Evolutionary conservation across 179 eudicot species (phyloP).

Genomic region (Drosera spatulata): DNA sequence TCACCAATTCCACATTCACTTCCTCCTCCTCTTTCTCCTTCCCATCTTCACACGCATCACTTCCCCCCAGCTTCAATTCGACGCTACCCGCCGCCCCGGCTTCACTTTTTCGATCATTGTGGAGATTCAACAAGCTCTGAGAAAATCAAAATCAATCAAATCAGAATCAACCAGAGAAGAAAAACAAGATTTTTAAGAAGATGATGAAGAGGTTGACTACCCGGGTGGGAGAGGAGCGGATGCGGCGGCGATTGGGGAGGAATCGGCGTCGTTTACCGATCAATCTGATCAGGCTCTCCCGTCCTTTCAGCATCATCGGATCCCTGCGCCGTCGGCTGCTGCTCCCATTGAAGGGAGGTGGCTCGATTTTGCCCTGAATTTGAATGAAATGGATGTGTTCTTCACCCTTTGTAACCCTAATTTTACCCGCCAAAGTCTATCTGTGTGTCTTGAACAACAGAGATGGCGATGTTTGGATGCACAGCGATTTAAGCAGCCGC

Average conservation of each 20-base stretch:
- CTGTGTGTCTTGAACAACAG: too few species aligned
- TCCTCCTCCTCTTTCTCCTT: background rate
- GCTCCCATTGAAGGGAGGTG: background rate
- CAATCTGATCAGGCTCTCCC: constrained; percentile 60
- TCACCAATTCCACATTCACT: constrained; percentile 13
- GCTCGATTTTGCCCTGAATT: background rate
- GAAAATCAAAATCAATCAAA: constrained; percentile 4
- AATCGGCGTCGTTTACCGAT: constrained; percentile 70
- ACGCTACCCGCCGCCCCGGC: background rate
- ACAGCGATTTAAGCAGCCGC: too few species aligned
- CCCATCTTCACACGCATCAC: background rate
- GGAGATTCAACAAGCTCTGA: constrained; percentile 23
- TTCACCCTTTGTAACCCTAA: too few species aligned
- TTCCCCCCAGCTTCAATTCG: constrained; percentile 1
- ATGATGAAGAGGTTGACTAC: constrained; percentile 6
- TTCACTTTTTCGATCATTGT: constrained; percentile 7
- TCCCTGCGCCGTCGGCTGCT: background rate
- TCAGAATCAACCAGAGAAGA: background rate
- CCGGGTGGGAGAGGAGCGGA: constrained; percentile 23
- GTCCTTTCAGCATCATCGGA: constrained; percentile 42
- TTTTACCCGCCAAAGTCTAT: too few species aligned
- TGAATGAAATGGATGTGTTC: too few species aligned
- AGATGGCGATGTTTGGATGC: too few species aligned
- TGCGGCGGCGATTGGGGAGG: constrained; percentile 49
- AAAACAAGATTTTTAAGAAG: background rate